A percentile compares a stretch with the other conserved stretches of the same genome.
These are phyloP conservation scores for Aspergillus fischeri DNA, from an alignment of 2,329 filamentous ascomycete genomes.

Conservation along the genomic window DNA sequence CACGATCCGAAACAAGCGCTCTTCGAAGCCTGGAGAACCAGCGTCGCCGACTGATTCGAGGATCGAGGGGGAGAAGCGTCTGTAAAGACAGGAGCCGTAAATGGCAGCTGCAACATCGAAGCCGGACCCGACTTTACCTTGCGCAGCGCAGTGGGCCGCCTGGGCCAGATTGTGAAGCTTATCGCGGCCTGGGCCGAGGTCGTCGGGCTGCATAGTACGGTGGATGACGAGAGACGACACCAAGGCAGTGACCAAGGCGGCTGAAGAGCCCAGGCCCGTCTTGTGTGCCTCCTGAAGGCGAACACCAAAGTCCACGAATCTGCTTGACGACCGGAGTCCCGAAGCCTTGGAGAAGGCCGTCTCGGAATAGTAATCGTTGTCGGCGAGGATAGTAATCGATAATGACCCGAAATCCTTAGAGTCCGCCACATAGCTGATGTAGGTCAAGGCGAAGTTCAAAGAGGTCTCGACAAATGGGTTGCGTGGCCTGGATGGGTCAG, in stretches of 20 bases:
- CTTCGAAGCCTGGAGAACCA: slow-evolving; percentile 63
- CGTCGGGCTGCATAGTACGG: slow-evolving; percentile 41
- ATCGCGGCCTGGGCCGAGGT: slow-evolving; percentile 49
- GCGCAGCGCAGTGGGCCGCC: slow-evolving; percentile 88
- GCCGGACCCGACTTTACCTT: slow-evolving; percentile 92
- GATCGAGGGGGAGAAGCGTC: slow-evolving; percentile 80
- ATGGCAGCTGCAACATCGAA: slow-evolving; percentile 94
- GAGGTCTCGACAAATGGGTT: slow-evolving; percentile 95
- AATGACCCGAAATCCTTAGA: slow-evolving; percentile 59
- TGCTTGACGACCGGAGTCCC: slow-evolving; percentile 26
- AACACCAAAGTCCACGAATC: slow-evolving; percentile 75
- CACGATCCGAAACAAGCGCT: slow-evolving; percentile 61
- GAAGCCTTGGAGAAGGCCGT: slow-evolving; percentile 42
- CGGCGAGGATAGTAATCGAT: slow-evolving; percentile 81
- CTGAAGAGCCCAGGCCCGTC: slow-evolving; percentile 91
- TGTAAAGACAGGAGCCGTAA: slow-evolving; percentile 85
- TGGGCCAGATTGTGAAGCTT: slow-evolving; percentile 90
- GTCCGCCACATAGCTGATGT: slow-evolving; percentile 55
- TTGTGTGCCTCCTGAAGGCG: slow-evolving; percentile 79
- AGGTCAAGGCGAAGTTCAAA: slow-evolving; percentile 80
- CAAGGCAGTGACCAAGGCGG: slow-evolving; percentile 85
- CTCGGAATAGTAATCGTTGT: slow-evolving; percentile 95
- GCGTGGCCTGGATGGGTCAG: slow-evolving; percentile 42
- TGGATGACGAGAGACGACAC: slow-evolving; percentile 50
- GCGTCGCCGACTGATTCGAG: slow-evolving; percentile 65